Evolutionary conservation across 805 yeast species (phyloP), one percentile per base, ranked within the genome.

Genomic region (Yamadazyma tumulicola): DNA sequence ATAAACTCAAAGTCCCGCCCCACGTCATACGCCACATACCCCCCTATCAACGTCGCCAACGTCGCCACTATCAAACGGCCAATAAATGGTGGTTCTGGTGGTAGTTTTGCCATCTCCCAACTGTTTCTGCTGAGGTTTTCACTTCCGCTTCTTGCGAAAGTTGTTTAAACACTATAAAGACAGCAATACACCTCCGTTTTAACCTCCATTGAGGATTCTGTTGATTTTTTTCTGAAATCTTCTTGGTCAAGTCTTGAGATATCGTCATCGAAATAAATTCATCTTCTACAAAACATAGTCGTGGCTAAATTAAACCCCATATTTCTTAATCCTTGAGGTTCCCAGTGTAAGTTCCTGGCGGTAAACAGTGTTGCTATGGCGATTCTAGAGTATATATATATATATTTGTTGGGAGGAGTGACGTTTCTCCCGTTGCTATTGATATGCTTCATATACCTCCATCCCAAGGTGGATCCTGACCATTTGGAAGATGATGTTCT

Each of bases 321-420:
- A n/a, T n/a, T n/a, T n/a, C n/a, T n/a, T n/a, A n/a, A n/a, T n/a
- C n/a, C n/a, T n/a, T n/a, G n/a, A n/a, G n/a, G n/a, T n/a, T n/a
- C n/a, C n/a, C n/a, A n/a, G n/a, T n/a, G n/a, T n/a, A n/a, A n/a
- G n/a, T n/a, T n/a, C n/a, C n/a, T n/a, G n/a, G n/a, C n/a, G n/a
- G 27, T 27, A n/a, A n/a, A n/a, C n/a, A n/a, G n/a, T n/a, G n/a
- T n/a, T n/a, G 11, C 23, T 17, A 42, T 43, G 47, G 17, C 36
- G 7, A 5, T 41, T 5, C 26, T 43, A n/a, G 42, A 36, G n/a
- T 58, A 68, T 27, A 25, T 79, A 0, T 46, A 64, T 13, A 63
- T 72, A 0, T 87, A 86, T 52, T 32, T 86, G 2, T 28, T 84
- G 3, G 97, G 97, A 5, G 96, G 96, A 0, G 32, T 87, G 6